Evolutionary conservation across 768 basidiomycete species (phyloP).

Genomic region (Exidia glandulosa): DNA sequence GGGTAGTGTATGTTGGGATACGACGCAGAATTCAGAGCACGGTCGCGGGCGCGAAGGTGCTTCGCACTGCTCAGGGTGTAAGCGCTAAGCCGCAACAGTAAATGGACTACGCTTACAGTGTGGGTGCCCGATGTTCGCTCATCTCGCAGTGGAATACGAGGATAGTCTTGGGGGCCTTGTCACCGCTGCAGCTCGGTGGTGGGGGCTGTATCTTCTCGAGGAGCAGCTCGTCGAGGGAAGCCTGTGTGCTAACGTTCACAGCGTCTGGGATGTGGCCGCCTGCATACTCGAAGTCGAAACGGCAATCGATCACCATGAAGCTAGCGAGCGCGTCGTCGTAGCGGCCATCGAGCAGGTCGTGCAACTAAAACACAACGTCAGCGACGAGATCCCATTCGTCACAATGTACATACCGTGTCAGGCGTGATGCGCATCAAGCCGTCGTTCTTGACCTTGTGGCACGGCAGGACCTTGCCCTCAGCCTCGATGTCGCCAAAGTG

Average conservation of each 20-base stretch:
- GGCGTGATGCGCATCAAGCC: constrained; percentile 84
- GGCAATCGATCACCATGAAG: constrained; percentile 86
- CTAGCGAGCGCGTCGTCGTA: constrained; percentile 54
- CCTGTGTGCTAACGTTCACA: constrained; percentile 77
- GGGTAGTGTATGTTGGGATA: constrained; percentile 95
- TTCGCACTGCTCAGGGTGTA: constrained; percentile 69
- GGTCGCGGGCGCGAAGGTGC: constrained; percentile 82
- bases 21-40: constrained; percentile 72
- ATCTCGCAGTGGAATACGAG: constrained; percentile 98
- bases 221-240: constrained; percentile 70
- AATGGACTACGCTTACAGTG: constrained; percentile 53
- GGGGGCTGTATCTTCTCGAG: constrained; percentile 52
- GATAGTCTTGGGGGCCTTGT: constrained; percentile 53
- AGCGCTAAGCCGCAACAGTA: background rate
- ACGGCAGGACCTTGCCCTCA: constrained; percentile 86
- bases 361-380: constrained; percentile 38
- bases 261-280: constrained; percentile 92
- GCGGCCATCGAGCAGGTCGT: constrained; percentile 63
- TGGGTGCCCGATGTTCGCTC: constrained; percentile 88
- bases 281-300: constrained; percentile 91
- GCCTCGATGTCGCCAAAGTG: constrained; percentile 92
- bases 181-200: constrained; percentile 62
- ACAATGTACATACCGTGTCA: constrained; percentile 52
- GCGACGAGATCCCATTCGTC: constrained; percentile 6
- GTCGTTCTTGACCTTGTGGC: constrained; percentile 88